Base-by-base conservation (phyloP, 495 filamentous ascomycete genomes). In the Hyphodiscus hymeniophilus region DNA sequence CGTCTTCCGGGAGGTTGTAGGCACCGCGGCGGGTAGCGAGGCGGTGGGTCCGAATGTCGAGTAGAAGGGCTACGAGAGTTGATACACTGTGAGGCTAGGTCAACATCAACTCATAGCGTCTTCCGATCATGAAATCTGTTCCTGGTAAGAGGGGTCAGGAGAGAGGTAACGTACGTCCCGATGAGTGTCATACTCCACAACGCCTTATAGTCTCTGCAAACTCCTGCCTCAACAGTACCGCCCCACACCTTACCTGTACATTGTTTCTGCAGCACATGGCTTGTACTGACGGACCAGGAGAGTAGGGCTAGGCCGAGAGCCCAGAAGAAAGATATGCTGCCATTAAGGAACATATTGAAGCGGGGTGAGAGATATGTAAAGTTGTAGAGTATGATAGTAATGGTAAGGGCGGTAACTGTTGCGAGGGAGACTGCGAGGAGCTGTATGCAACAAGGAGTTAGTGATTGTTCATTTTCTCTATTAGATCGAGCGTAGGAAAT, bases 121-220 rank as follows among this genome's bases (percentile, higher is more conserved):
- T n/a, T n/a, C n/a, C n/a, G n/a, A n/a, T n/a, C n/a, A n/a, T 28
- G n/a, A 48, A 21, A 38, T 28, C 36, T 38, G 18, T 20, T 7
- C 34, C 13, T 26, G 23, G n/a, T 38, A 11, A n/a, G 21, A 48
- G 7, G 13, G n/a, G 8, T 16, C n/a, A 26, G 22, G 7, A 23
- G 16, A 33, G 21, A 20, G 7, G 35, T 1, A 43, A 53, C 56
- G 8, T 45, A 60, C 57, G 70, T 50, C 26, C 72, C 79, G 38
- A 74, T 41, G 24, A 79, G 60, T 3, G 73, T 68, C 63, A 86
- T 84, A n/a, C 71, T 56, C 63, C 81, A 82, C 7, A 84, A 66
- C 15, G 80, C 69, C 64, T 84, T 86, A 70, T 82, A 86, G 51
- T 73, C 63, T 42, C 75, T 62, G 61, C 81, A 84, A 33, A 84